Base-by-base conservation (phyloP, 768 basidiomycete species). In the Phlebiopsis gigantea region DNA sequence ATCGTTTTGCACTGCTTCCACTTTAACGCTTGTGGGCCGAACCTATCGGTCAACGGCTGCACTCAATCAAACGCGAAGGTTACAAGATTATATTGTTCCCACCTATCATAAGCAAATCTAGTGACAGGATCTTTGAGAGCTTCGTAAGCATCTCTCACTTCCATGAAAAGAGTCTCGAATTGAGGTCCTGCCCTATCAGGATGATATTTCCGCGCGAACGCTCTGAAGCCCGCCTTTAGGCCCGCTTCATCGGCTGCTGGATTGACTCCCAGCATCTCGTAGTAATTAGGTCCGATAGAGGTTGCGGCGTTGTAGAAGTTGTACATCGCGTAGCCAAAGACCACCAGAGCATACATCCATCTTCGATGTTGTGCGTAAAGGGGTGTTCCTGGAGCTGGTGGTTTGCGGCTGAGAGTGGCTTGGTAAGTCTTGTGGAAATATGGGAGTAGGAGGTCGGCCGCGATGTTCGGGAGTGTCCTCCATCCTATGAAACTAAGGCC, bases 91-190 rank as follows among this genome's bases (percentile, higher is more conserved):
- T 8, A 17, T 19, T 21, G 31, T 34, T 67, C 80, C 52, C 62
- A 89, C 87, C 90, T 78, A 65, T 94, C 92, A 67, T 94, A 94
- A 0, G 90, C 92, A 73, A 92, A 93, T 48, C 91, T 71, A 45
- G 83, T 83, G 8, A 80, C 75, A 2, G 92, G 91, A 61, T 90
- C 78, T 67, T 85, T 90, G 25, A 94, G 69, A 1, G 87, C 84
- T 61, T 94, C 90, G 61, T 83, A 93, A 30, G 83, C 88, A 64
- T 85, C 81, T 57, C 89, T 73, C 4, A 88, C 83, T 46, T 73
- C 68, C 47, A 92, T 87, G 65, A 94, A 94, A 25, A 82, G 53
- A 12, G 75, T 76, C 61, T 84, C 85, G 7, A 85, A 85, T 19
- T 73, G 68, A 0, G 71, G 71, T 0, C 86, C 86, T 6, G 81